These are phyloP conservation scores for Vitis amurensis DNA, from an alignment of 164 flowering plant species.

Conservation along the genomic window DNA sequence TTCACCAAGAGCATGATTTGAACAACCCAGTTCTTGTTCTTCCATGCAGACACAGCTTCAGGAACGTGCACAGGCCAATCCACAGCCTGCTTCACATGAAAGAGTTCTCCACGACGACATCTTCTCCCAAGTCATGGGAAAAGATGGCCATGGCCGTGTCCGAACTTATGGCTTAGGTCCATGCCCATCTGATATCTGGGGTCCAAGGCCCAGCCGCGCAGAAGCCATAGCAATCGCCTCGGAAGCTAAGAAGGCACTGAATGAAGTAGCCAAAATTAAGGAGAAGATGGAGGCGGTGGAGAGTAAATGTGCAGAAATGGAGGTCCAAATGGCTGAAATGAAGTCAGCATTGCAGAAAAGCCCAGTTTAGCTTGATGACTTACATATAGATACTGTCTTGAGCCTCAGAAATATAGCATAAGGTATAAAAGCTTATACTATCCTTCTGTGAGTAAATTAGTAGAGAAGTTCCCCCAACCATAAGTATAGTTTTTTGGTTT, in stretches of 20 bases:
- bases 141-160: slow-evolving; percentile 12
- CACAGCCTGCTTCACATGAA: not conserved
- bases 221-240: slow-evolving; percentile 6
- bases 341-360: slow-evolving; percentile 9
- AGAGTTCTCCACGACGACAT: slow-evolving; percentile 9
- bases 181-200: slow-evolving; percentile 3
- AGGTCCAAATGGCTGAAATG: slow-evolving; percentile 10
- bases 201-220: slow-evolving; percentile 3
- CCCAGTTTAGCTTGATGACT: slow-evolving; percentile 3
- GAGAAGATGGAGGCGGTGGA: slow-evolving; percentile 21
- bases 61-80: slow-evolving; percentile 7
- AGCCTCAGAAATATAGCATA: no score
- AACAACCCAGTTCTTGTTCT: not conserved
- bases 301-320: slow-evolving; percentile 14
- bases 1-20: no score
- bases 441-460: no score
- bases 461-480: no score
- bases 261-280: slow-evolving; percentile 14
- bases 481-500: no score
- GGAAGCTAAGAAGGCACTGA: slow-evolving; percentile 13
- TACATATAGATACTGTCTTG: not conserved
- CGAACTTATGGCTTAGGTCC: slow-evolving; percentile 15
- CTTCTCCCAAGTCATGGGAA: slow-evolving; percentile 24
- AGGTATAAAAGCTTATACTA: no score
- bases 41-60: slow-evolving; percentile 19